phyloP scores from a whole-genome alignment of 2,329 filamentous ascomycete genomes.

The Anisogramma anomala region DNA sequence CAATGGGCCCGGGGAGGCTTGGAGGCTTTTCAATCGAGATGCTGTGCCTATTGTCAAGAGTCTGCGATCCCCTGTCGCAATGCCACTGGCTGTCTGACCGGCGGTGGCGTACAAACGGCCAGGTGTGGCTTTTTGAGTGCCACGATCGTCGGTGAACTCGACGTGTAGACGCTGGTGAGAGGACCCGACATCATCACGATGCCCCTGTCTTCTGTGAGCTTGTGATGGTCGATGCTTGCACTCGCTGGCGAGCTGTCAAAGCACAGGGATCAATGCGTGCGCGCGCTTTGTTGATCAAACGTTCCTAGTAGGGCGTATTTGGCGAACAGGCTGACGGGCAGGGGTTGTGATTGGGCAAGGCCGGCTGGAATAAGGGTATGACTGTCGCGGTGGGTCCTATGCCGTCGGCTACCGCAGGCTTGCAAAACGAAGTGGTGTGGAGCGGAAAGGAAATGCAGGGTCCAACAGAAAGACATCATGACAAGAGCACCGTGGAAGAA shows the following conservation, averaged over 20 bases:
- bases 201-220: neutral
- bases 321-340: neutral
- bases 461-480: no score
- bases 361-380: neutral
- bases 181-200: neutral
- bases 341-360: neutral
- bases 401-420: no score
- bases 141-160: no score
- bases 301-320: slow-evolving; percentile 1
- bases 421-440: neutral
- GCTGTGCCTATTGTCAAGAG: no score
- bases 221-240: no score
- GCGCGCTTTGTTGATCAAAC: slow-evolving; percentile 1
- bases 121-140: no score
- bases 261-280: neutral
- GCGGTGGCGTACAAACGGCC: no score
- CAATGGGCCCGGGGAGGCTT: neutral
- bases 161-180: neutral
- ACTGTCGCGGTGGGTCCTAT: neutral
- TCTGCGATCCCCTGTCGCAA: no score
- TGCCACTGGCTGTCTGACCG: no score
- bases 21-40: no score
- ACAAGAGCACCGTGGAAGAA: no score
- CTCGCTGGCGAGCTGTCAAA: neutral
- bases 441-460: no score